phyloP scores from a whole-genome alignment of 1,284 basidiomycete species.

The Prillingera fragicola region DNA sequence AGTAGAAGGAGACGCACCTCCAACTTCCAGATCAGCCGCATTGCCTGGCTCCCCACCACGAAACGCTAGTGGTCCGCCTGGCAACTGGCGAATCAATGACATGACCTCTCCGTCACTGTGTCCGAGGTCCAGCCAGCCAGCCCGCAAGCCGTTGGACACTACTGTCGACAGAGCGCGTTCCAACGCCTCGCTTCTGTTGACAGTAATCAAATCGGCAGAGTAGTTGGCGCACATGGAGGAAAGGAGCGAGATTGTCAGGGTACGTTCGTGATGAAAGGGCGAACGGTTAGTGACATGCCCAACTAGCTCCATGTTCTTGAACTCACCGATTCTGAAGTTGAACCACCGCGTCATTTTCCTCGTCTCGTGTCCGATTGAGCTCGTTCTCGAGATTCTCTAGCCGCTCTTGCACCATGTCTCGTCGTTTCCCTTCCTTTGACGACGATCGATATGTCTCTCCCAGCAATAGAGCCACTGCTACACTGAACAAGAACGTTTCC shows the following conservation, averaged over 20 bases:
- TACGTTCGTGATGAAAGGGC: background rate
- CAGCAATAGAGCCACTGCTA: conserved; percentile 68
- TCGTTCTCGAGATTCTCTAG: conserved; percentile 53
- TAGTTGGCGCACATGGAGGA: background rate
- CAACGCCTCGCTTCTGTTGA: conserved; percentile 50
- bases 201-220: conserved; percentile 5
- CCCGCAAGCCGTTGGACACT: conserved; percentile 64
- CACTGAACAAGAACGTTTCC: conserved; percentile 77
- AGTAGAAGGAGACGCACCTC: too few species aligned
- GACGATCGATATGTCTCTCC: conserved; percentile 74
- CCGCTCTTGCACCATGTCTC: conserved; percentile 68
- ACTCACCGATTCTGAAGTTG: conserved; percentile 34
- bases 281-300: too few species aligned
- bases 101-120: conserved; percentile 30
- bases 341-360: conserved; percentile 18
- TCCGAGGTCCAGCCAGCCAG: conserved; percentile 54
- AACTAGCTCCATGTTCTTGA: background rate
- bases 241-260: background rate
- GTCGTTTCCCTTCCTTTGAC: conserved; percentile 63
- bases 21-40: too few species aligned
- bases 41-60: too few species aligned
- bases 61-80: conserved; percentile 14
- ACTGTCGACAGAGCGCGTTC: conserved; percentile 62
- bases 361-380: conserved; percentile 46
- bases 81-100: conserved; percentile 14